These are phyloP conservation scores for Fraxinus cuspidata DNA, from an alignment of 257 asterid genomes.

Conservation along the genomic window DNA sequence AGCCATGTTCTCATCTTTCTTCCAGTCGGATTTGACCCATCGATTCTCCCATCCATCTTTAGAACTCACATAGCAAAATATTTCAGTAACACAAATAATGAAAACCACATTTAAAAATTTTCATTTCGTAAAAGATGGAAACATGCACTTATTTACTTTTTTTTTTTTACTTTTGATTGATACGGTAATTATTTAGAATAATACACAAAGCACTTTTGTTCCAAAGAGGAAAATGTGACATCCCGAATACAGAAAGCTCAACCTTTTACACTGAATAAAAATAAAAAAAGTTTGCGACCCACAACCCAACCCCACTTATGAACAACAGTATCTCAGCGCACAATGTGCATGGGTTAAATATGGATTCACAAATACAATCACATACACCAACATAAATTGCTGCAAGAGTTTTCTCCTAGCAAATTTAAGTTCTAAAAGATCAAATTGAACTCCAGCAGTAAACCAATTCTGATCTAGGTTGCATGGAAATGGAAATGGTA, in stretches of 20 bases:
- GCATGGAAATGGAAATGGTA: too few relatives aligned
- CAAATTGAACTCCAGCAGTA: neutral
- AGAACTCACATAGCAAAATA: slow-evolving; percentile 9
- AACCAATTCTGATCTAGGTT: too few relatives aligned
- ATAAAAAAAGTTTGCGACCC: neutral
- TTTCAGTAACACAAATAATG: slow-evolving; percentile 22
- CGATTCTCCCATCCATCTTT: slow-evolving; percentile 90
- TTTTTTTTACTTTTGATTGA: neutral
- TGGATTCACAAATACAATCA: neutral
- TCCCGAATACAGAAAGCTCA: neutral
- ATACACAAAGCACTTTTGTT: neutral
- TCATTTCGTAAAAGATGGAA: neutral
- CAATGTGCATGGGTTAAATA: neutral
- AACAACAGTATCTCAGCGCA: neutral
- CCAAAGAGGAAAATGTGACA: slow-evolving; percentile 1
- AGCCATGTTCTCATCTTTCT: slow-evolving; percentile 89
- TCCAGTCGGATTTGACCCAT: slow-evolving; percentile 99
- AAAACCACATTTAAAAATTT: neutral
- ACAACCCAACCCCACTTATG: neutral
- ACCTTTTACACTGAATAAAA: neutral
- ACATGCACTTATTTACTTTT: neutral
- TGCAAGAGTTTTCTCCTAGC: neutral
- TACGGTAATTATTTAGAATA: neutral
- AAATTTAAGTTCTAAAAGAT: neutral
- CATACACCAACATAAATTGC: neutral